Evolutionary conservation across 257 asterid species (phyloP), one percentile per base, ranked within the genome.

Genomic region (Coffea eugenioides): DNA sequence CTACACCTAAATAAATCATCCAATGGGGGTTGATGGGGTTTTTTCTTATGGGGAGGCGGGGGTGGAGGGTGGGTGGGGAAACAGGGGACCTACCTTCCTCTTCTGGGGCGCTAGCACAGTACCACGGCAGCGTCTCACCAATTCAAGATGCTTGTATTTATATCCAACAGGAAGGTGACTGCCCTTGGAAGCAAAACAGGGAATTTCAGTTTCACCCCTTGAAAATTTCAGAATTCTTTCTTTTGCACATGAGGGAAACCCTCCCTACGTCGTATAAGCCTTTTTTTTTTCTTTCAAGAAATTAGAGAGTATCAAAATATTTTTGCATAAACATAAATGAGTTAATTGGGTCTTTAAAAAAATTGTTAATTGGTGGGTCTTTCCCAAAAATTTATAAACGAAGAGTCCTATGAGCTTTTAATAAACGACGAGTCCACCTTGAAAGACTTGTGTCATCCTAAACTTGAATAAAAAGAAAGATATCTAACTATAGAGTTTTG

Each of bases 141-240:
- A 87, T 87, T 85, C 72, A 41, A 34, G 84, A 85, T 88, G 89
- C 88, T 88, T 84, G 88, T 87, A 86, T 88, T 87, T 90, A 89
- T 87, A 81, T 86, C 90, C n/a, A 45, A 25, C 41, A 39, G 39
- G 12, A 46, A 8, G 11, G 8, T 46, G 51, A 1, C 69, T 34
- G 31, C 31, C 15, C 51, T 54, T 15, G 46, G 31, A 56, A 52
- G 49, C 2, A 77, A 64, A 11, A 8, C 3, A n/a, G 3, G 16
- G 20, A 65, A 77, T 49, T 18, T 49, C 62, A 49, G 36, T 70
- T 77, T 25, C 43, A 21, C 61, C 71, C 75, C 34, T 77, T n/a
- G n/a, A 66, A 49, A 12, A 18, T 18, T 39, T 6, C 25, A 20
- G 56, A 51, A 25, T 0, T 25, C 48, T 34, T 67, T 39, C 6